These are phyloP conservation scores for Sphagnum fallax DNA, from an alignment of 228 moss, liverwort and hornwort genomes.

Conservation along the genomic window DNA sequence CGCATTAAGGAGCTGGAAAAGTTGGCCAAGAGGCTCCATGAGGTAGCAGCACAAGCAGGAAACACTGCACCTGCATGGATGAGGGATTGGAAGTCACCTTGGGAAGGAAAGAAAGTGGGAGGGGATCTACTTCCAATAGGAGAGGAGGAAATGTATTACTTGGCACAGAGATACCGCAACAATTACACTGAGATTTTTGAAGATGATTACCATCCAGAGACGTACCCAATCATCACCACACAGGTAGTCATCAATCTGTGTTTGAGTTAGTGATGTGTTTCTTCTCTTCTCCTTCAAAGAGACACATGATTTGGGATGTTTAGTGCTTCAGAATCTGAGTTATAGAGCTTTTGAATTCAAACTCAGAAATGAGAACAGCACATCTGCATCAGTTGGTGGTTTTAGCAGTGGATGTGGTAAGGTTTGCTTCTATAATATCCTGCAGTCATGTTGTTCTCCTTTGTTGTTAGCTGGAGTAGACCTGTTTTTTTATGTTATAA, in stretches of 20 bases:
- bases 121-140: constrained; percentile 72
- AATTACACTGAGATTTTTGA: constrained; percentile 62
- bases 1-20: constrained; percentile 51
- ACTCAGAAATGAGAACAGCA: too few relatives aligned
- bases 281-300: not conserved
- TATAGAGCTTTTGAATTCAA: not conserved
- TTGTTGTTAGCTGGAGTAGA: too few relatives aligned
- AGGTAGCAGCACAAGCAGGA: constrained; percentile 6
- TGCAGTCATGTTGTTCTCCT: too few relatives aligned
- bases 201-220: constrained; percentile 60
- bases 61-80: constrained; percentile 53
- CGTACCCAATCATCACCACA: constrained; percentile 78
- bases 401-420: too few relatives aligned
- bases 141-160: constrained; percentile 66
- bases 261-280: not conserved
- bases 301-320: not conserved
- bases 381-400: too few relatives aligned
- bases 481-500: too few relatives aligned
- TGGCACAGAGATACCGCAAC: constrained; percentile 56
- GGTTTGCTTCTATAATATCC: too few relatives aligned
- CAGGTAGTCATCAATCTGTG: constrained; percentile 29
- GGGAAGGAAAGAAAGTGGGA: constrained; percentile 61
- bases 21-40: constrained; percentile 33
- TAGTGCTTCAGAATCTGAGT: not conserved
- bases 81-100: constrained; percentile 59